Base-by-base conservation (phyloP, 306 rosid genomes). In the Rosa chinensis region DNA sequence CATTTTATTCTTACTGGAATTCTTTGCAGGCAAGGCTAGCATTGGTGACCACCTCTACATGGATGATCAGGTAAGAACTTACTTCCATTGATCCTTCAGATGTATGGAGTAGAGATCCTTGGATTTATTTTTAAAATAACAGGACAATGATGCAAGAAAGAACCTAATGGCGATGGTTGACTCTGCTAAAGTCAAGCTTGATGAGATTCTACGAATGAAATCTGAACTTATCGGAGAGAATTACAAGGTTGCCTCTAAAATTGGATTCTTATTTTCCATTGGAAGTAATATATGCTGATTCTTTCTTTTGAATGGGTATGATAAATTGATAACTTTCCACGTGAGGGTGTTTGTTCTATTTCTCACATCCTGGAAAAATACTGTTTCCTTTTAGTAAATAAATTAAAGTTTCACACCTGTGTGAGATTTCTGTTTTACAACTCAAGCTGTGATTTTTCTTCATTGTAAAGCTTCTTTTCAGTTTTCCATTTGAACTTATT, bases 121-220 rank as follows among this genome's bases (percentile, higher is more conserved):
- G 64, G 23, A 80, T 66, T 82, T 75, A 78, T 78, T 70, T 79
- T 81, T 85, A 76, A 71, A 55, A 35, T 84, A 63, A 77, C 87
- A 94, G 97, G 98, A 76, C 43, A 68, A 78, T 75, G 86, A 88
- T 35, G 78, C 84, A 73, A 88, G 81, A 86, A 75, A 82, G 81
- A 88, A 80, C 75, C 83, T 87, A 61, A 77, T 67, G 78, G 82
- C 59, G 66, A 76, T 84, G 86, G 73, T 92, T 85, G 90, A 92
- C 75, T 85, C 88, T 71, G 96, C 96, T 81, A 88, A 88, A 87
- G 93, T 86, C 74, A 85, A 79, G 82, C 93, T 86, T 73, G 82
- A 86, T 80, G 94, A 87, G 64, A 88, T 89, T 78, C 83, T 79
- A 79, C 74, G 8, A 76, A 73, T 83, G 82, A 89, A 92, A 88